phyloP scores from a whole-genome alignment of 352 stramenopile species.

The Pythium oligandrum region DNA sequence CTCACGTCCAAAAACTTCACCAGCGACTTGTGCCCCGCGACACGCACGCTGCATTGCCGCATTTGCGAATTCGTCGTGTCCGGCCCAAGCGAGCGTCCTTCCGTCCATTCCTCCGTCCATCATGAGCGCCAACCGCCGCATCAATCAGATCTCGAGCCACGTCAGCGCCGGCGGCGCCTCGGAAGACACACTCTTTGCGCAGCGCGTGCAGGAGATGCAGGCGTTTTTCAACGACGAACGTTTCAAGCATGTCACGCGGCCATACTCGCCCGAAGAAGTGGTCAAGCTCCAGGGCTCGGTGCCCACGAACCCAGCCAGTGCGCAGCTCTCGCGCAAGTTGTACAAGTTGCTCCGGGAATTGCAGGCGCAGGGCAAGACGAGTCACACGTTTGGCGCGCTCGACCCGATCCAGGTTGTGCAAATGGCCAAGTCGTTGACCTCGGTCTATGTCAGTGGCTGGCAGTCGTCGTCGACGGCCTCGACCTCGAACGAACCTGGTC shows the following conservation, averaged over 20 bases:
- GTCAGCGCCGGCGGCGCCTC: slow-evolving; percentile 27
- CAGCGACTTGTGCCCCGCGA: slow-evolving; percentile 3
- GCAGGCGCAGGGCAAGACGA: slow-evolving; percentile 71
- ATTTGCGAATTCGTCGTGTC: slow-evolving; percentile 19
- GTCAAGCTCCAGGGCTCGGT: slow-evolving; percentile 84
- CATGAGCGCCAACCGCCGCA: slow-evolving; percentile 69
- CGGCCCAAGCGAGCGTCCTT: background rate
- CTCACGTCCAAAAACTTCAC: slow-evolving; percentile 20
- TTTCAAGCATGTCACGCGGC: slow-evolving; percentile 78
- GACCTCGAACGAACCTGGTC: slow-evolving; percentile 93
- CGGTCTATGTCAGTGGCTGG: slow-evolving; percentile 97
- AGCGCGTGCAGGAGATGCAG: slow-evolving; percentile 69
- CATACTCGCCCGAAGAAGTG: slow-evolving; percentile 77
- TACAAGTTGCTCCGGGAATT: slow-evolving; percentile 86
- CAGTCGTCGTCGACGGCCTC: slow-evolving; percentile 94
- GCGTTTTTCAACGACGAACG: slow-evolving; percentile 69
- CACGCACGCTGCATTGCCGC: slow-evolving; percentile 13
- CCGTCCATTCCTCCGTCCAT: background rate
- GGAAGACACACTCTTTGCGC: slow-evolving; percentile 58
- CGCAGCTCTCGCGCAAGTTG: slow-evolving; percentile 72
- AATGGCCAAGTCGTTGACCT: slow-evolving; percentile 93
- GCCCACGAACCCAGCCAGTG: slow-evolving; percentile 34
- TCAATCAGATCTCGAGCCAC: slow-evolving; percentile 70
- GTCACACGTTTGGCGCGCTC: slow-evolving; percentile 85
- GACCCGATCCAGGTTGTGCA: slow-evolving; percentile 96